These are phyloP conservation scores for Chrysanthemum makinoi DNA, from an alignment of 129 eudicot species.

Conservation along the genomic window DNA sequence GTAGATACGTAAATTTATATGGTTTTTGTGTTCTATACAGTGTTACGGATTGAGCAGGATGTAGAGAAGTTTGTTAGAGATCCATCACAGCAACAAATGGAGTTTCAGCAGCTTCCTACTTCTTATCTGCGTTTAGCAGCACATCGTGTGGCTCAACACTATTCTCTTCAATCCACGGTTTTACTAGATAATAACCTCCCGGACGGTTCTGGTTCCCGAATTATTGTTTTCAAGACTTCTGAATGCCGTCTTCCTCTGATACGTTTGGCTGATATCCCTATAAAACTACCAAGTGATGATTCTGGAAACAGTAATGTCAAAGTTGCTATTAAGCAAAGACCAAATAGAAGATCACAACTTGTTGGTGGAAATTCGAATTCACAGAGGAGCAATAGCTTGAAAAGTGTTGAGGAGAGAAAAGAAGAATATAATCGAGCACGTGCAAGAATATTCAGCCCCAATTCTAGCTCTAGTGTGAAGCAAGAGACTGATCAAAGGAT, in stretches of 20 bases:
- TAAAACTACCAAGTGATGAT: constrained; percentile 63
- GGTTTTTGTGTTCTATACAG: constrained; percentile 39
- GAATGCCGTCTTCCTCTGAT: constrained; percentile 64
- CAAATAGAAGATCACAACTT: constrained; percentile 53
- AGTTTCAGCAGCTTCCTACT: constrained; percentile 91
- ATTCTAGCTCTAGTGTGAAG: constrained; percentile 46
- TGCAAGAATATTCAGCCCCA: constrained; percentile 78
- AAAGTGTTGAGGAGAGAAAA: constrained; percentile 96
- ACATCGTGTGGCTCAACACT: constrained; percentile 97
- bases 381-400: constrained; percentile 50
- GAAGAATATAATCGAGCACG: constrained; percentile 97
- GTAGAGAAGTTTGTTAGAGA: constrained; percentile 86
- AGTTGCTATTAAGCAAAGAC: constrained; percentile 96
- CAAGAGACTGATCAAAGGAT: constrained; percentile 51
- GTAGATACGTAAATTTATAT: neutral
- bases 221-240: constrained; percentile 73
- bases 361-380: constrained; percentile 41
- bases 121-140: constrained; percentile 96
- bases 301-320: constrained; percentile 43
- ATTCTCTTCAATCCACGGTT: constrained; percentile 86
- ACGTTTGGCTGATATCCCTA: constrained; percentile 89
- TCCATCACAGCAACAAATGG: constrained; percentile 83
- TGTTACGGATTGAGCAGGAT: constrained; percentile 91
- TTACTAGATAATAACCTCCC: constrained; percentile 61
- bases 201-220: constrained; percentile 82